Conservation (phyloP, 257 asterid genomes). For the Solanum pennellii region DNA sequence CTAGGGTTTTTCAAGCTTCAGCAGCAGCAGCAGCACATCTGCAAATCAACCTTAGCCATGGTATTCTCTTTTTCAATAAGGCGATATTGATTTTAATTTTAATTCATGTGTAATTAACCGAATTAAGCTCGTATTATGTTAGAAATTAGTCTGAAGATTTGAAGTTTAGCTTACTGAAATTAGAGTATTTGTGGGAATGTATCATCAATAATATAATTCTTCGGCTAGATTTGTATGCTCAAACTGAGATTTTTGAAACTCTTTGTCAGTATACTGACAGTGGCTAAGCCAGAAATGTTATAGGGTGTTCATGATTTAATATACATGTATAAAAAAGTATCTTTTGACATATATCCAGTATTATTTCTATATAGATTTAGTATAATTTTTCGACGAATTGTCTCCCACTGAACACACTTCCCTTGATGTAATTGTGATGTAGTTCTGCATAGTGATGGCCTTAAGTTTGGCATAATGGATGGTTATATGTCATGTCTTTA, state of each 20-base stretch:
- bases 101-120: not conserved
- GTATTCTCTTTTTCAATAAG: not conserved
- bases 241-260: not conserved
- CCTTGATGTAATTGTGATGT: not conserved
- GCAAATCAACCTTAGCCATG: not conserved
- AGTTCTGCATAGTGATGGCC: not conserved
- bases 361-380: not conserved
- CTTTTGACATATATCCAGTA: not conserved
- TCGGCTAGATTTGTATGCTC: not conserved
- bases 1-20: not conserved
- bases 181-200: not conserved
- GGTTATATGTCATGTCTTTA: not conserved
- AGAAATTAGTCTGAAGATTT: not conserved
- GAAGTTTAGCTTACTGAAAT: not conserved
- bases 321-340: not conserved
- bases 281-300: not conserved
- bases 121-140: not conserved
- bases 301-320: not conserved
- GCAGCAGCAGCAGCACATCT: not conserved
- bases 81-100: not conserved
- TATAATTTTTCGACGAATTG: not conserved
- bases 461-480: not conserved
- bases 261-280: not conserved
- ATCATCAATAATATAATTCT: not conserved
- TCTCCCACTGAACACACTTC: not conserved